Evolutionary conservation across 345 rosid genomes (phyloP).

Genomic region (Arabidopsis suecica): DNA sequence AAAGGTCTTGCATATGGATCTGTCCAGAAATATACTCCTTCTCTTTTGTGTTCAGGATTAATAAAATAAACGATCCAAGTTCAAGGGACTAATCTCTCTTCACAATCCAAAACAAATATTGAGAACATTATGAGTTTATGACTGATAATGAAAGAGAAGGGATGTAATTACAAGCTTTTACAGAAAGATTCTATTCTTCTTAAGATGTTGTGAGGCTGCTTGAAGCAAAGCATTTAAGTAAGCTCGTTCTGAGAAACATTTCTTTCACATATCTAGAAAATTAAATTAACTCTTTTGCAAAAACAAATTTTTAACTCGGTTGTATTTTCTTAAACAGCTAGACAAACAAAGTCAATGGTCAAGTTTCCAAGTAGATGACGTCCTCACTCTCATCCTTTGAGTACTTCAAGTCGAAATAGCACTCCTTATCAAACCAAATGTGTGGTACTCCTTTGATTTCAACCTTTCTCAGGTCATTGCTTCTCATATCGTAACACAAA

Average conservation of each 20-base stretch:
- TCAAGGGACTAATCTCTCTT: no score
- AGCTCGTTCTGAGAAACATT: no score
- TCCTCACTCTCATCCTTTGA: neutral
- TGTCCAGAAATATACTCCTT: no score
- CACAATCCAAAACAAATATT: neutral
- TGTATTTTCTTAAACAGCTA: neutral
- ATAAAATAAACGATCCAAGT: no score
- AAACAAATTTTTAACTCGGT: neutral
- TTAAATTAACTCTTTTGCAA: no score
- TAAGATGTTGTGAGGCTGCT: neutral
- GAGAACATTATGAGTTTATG: neutral
- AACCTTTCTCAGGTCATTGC: constrained; percentile 20
- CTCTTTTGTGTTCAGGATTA: no score
- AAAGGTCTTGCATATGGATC: no score
- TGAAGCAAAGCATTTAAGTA: no score
- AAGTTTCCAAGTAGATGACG: constrained; percentile 14
- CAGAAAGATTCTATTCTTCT: no score
- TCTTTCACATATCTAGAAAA: no score
- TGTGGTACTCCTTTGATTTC: constrained; percentile 27
- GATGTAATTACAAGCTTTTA: neutral
- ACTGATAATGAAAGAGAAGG: neutral
- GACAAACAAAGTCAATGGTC: neutral
- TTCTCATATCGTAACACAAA: constrained; percentile 15
- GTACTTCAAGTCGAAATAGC: constrained; percentile 16
- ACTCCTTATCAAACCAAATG: constrained; percentile 6